Conservation (phyloP, 768 basidiomycete species). For the Tylopilus subfusipes region DNA sequence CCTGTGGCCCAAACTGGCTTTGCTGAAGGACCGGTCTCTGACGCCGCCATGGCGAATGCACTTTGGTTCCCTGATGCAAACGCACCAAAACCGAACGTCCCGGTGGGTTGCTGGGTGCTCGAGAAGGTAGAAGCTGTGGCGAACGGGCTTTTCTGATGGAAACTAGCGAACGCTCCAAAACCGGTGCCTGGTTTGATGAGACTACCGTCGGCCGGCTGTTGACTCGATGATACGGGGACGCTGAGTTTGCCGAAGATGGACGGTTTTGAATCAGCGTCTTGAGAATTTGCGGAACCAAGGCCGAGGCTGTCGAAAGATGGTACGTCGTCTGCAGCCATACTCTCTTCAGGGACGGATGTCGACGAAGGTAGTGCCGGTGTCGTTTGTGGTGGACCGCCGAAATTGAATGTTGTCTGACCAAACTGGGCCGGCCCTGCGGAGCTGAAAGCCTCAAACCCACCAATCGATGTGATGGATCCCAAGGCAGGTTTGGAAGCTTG, state of each 20-base stretch:
- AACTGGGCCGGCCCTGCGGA: conserved; percentile 33
- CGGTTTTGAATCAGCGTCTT: conserved; percentile 24
- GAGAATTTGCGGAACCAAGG: conserved; percentile 25
- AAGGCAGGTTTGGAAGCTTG: conserved; percentile 20
- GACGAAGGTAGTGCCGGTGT: not conserved
- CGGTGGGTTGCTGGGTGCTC: conserved; percentile 5
- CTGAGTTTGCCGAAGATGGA: conserved; percentile 34
- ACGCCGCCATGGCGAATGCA: conserved; percentile 27
- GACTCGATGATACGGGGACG: conserved; percentile 5
- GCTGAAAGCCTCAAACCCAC: conserved; percentile 31
- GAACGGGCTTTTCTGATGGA: conserved; percentile 28
- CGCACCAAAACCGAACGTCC: conserved; percentile 32
- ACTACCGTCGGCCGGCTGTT: conserved; percentile 16
- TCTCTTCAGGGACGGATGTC: conserved; percentile 23
- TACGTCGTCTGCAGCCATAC: conserved; percentile 32
- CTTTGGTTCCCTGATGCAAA: conserved; percentile 30
- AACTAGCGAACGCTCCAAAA: conserved; percentile 31
- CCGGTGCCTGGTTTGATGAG: conserved; percentile 35
- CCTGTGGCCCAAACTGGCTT: too few species aligned
- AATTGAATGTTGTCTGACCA: conserved; percentile 28
- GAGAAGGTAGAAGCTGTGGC: conserved; percentile 23
- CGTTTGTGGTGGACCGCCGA: conserved; percentile 11
- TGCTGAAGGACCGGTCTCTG: too few species aligned
- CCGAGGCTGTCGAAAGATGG: conserved; percentile 33
- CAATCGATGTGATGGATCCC: conserved; percentile 15